These are phyloP conservation scores for Fusarium mundagurra DNA, from an alignment of 2,329 filamentous ascomycete genomes.

Conservation along the genomic window DNA sequence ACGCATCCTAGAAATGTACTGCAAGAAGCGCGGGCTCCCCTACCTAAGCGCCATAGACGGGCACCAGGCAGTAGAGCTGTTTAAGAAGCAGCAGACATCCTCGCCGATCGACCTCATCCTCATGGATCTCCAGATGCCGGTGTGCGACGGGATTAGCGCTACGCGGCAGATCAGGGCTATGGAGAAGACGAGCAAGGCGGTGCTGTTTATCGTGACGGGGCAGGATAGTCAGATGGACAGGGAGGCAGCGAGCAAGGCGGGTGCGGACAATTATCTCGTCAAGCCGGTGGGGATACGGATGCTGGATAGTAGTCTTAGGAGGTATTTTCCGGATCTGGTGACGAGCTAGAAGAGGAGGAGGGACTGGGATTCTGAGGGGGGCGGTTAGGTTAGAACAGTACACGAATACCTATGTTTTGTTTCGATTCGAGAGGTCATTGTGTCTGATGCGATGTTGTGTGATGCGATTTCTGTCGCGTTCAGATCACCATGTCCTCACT, in stretches of 20 bases:
- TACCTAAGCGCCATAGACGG: constrained; percentile 56
- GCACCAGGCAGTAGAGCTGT: constrained; percentile 53
- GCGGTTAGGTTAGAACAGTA: neutral
- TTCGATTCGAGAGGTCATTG: neutral
- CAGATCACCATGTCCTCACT: too few species aligned
- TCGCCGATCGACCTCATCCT: constrained; percentile 37
- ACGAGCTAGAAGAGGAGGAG: neutral
- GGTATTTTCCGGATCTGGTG: constrained; percentile 31
- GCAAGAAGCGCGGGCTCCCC: constrained; percentile 54
- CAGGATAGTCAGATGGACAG: constrained; percentile 41
- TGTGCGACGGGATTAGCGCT: constrained; percentile 44
- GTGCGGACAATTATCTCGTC: constrained; percentile 40
- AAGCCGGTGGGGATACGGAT: constrained; percentile 38
- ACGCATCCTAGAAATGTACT: constrained; percentile 58
- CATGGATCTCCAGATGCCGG: constrained; percentile 46
- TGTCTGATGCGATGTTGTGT: neutral
- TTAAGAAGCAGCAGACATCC: constrained; percentile 30
- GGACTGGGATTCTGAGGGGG: neutral
- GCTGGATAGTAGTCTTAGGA: constrained; percentile 22
- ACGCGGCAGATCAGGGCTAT: constrained; percentile 39
- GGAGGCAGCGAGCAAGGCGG: constrained; percentile 24
- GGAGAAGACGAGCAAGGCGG: constrained; percentile 24
- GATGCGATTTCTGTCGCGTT: neutral
- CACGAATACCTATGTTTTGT: neutral
- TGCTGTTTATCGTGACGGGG: constrained; percentile 43